phyloP scores from a whole-genome alignment of 441 rosid genomes.

The Brassica balearica region DNA sequence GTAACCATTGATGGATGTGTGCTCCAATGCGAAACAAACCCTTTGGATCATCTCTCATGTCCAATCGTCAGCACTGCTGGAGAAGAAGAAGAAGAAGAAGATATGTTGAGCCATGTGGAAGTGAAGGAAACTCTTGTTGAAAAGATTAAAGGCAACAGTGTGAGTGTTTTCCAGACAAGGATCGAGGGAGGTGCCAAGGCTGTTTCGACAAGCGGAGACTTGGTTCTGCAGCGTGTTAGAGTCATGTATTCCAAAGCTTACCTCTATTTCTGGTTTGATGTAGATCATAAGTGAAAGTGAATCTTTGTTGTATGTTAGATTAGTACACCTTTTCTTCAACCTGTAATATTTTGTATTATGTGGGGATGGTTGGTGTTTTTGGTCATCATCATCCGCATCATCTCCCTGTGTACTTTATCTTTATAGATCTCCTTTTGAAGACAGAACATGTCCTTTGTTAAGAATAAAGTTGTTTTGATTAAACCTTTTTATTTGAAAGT shows the following conservation, averaged over 20 bases:
- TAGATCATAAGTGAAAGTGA: constrained; percentile 48
- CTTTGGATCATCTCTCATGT: constrained; percentile 87
- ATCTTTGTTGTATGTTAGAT: constrained; percentile 12
- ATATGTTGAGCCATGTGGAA: constrained; percentile 45
- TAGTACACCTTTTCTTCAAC: constrained; percentile 8
- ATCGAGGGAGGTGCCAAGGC: constrained; percentile 96
- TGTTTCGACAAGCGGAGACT: constrained; percentile 78
- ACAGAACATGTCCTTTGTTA: background rate
- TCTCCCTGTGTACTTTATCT: background rate
- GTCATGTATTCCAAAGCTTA: constrained; percentile 76
- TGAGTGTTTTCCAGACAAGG: constrained; percentile 73
- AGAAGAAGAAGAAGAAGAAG: constrained; percentile 30
- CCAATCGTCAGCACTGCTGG: constrained; percentile 85
- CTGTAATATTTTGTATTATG: constrained; percentile 4
- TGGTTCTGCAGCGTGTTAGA: constrained; percentile 85
- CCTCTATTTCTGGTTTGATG: constrained; percentile 93
- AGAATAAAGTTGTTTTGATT: background rate
- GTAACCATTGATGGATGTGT: constrained; percentile 83
- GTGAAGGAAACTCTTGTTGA: constrained; percentile 45
- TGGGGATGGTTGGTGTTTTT: background rate
- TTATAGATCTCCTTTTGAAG: background rate
- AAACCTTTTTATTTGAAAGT: background rate
- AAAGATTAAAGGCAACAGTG: constrained; percentile 52
- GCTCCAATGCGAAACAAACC: constrained; percentile 84
- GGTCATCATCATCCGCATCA: background rate